Base-by-base conservation (phyloP, 495 filamentous ascomycete genomes). In the Penicillium cataractarum region DNA sequence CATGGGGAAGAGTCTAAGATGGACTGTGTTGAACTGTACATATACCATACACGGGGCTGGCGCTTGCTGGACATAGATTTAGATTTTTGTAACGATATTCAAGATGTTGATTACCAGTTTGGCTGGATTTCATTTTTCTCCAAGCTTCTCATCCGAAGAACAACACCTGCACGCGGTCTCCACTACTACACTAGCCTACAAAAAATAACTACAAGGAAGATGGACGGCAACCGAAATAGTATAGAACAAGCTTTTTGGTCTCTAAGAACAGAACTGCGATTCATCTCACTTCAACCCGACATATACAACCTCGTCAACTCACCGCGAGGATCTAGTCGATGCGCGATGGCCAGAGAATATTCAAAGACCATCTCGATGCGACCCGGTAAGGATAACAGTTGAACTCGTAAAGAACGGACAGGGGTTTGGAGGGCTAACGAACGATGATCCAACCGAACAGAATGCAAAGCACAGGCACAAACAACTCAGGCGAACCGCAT, bases 221-320 rank as follows among this genome's bases (percentile, higher is more conserved):
- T 26, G 13, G 39, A 22, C 13, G 10, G 48, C 42, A 49, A 27
- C 61, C 37, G 44, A 59, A 32, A 44, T 32, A 62, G 42, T 64
- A 63, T 66, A 57, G 62, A 72, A 66, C 68, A 70, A 61, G 65
- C 65, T 70, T 72, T 65, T 61, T 69, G 39, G 32, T 66, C 61
- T 64, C 49, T 63, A 60, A 61, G 65, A 59, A 71, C 65, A 62
- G 55, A 66, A 60, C 60, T 66, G 66, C 46, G 54, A 62, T 68
- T 60, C 61, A 68, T 62, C 63, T 65, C 65, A 64, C 63, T 63
- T 57, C 60, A 61, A 61, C 56, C 58, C 29, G 54, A 55, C 49
- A 65, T 56, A 64, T 63, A 37, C 40, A 56, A 54, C 21, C 40
- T 35, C 27, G 29, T 29, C 26, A 56, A 57, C 55, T 55, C 61